Evolutionary conservation across 208 protist genomes (phyloP).

Genomic region (Endotrypanum monterogeii): DNA sequence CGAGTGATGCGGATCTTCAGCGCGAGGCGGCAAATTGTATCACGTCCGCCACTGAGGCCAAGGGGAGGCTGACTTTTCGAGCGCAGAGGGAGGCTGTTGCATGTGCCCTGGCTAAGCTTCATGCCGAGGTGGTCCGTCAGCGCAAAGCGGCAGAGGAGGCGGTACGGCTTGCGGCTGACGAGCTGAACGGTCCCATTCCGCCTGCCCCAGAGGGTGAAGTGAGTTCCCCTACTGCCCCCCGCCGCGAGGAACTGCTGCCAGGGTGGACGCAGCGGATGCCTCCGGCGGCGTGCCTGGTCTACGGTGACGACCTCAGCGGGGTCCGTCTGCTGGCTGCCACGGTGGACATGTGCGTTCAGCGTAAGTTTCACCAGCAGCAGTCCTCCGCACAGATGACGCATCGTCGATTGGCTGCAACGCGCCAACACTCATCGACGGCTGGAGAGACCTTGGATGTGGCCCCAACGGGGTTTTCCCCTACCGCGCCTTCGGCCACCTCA

Average conservation of each 20-base stretch:
- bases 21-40: conserved; percentile 17
- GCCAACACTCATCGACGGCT: neutral
- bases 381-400: conserved; percentile 8
- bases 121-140: conserved; percentile 34
- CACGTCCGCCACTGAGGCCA: conserved; percentile 1
- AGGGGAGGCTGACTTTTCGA: conserved; percentile 6
- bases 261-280: conserved; percentile 77
- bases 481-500: neutral
- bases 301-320: conserved; percentile 83
- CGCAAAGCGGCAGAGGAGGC: conserved; percentile 91
- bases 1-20: neutral
- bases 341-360: conserved; percentile 34
- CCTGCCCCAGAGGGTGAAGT: neutral
- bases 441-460: conserved; percentile 1
- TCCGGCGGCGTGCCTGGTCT: conserved; percentile 71
- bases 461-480: neutral
- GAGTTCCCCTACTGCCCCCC: neutral
- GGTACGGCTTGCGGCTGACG: conserved; percentile 71
- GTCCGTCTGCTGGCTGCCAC: conserved; percentile 49
- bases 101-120: conserved; percentile 12
- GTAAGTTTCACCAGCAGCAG: conserved; percentile 14
- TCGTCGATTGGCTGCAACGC: conserved; percentile 5
- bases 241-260: conserved; percentile 51
- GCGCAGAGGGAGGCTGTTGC: conserved; percentile 23
- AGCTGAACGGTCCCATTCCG: conserved; percentile 7